Evolutionary conservation across 164 flowering plant species (phyloP).

Genomic region (Cinnamomum micranthum): DNA sequence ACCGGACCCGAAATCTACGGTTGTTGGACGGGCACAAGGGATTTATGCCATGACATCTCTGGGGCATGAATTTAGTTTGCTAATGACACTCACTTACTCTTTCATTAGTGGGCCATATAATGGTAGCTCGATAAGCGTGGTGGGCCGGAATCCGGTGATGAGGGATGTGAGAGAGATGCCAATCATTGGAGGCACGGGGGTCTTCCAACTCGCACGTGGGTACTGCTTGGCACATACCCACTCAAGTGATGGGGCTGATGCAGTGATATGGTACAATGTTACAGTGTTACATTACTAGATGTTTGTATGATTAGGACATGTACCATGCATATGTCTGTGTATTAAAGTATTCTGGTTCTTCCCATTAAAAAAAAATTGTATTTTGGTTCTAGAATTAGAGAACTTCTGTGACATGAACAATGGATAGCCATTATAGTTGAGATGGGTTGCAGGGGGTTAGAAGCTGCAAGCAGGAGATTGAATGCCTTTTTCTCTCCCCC

Average conservation of each 20-base stretch:
- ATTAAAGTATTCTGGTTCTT: not conserved
- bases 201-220: conserved; percentile 36
- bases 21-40: conserved; percentile 37
- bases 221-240: conserved; percentile 27
- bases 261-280: conserved; percentile 33
- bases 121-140: conserved; percentile 37
- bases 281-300: conserved; percentile 22
- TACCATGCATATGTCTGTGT: not conserved
- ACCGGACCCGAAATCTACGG: conserved; percentile 20
- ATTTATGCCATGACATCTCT: conserved; percentile 28
- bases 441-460: no score
- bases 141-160: conserved; percentile 38
- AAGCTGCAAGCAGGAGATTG: no score
- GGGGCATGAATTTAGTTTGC: conserved; percentile 15
- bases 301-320: not conserved
- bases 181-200: conserved; percentile 43
- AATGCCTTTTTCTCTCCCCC: no score
- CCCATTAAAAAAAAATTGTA: no score
- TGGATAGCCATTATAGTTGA: no score
- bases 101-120: conserved; percentile 26
- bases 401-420: not conserved
- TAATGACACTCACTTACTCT: conserved; percentile 14
- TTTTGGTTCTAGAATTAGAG: not conserved
- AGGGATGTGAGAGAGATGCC: conserved; percentile 34
- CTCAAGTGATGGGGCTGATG: conserved; percentile 13